Evolutionary conservation across 2,329 filamentous ascomycete species (phyloP).

Genomic region (Bretziella fagacearum): DNA sequence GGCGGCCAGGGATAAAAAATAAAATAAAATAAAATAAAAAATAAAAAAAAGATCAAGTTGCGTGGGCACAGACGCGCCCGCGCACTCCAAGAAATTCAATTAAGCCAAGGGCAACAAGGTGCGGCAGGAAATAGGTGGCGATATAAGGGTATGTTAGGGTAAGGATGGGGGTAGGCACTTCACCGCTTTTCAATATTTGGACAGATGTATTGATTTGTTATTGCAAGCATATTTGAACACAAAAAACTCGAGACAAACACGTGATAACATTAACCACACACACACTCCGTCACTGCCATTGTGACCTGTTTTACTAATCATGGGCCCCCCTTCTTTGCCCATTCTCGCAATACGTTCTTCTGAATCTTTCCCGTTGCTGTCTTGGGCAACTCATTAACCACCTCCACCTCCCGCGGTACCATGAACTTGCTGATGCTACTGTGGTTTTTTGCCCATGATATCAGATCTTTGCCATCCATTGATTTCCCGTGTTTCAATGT

Average conservation of each 20-base stretch:
- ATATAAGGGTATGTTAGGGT: too few species aligned
- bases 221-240: too few species aligned
- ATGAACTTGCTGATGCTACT: constrained; percentile 81
- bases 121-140: constrained; percentile 10
- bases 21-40: not conserved
- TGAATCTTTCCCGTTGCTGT: constrained; percentile 92
- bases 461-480: constrained; percentile 45
- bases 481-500: constrained; percentile 55
- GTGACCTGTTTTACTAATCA: not conserved
- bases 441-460: constrained; percentile 69
- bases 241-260: not conserved
- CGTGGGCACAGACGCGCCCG: not conserved
- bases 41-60: constrained; percentile 1
- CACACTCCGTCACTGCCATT: too few species aligned
- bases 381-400: constrained; percentile 82
- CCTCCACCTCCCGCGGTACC: constrained; percentile 55
- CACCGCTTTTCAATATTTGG: constrained; percentile 6
- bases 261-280: too few species aligned
- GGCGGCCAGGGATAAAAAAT: not conserved
- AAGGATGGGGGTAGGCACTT: too few species aligned
- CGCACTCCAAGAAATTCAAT: constrained; percentile 5
- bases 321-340: constrained; percentile 40
- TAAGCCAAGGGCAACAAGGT: constrained; percentile 3
- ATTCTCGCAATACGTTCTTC: constrained; percentile 83
- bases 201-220: not conserved